Percentiles rank a stretch among this genome's conserved stretches.
Evolutionary conservation across 495 filamentous ascomycete species (phyloP).

Genomic region (Annulohypoxylon bovei): DNA sequence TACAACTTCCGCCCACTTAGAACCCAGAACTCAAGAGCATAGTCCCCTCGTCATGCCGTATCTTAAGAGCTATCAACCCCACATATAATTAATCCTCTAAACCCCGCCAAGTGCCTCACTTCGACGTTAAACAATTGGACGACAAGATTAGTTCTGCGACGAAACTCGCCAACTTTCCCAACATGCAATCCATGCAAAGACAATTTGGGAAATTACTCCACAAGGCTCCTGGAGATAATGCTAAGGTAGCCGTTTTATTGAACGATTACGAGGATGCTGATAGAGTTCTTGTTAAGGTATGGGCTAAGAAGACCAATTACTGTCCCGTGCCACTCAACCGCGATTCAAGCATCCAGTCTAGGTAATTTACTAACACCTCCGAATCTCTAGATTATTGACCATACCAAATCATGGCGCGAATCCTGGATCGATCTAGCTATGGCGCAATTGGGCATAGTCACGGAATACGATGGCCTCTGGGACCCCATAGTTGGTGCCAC

Average conservation of each 20-base stretch:
- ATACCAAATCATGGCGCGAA: conserved; percentile 83
- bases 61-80: conserved; percentile 26
- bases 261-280: conserved; percentile 89
- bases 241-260: conserved; percentile 77
- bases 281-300: conserved; percentile 76
- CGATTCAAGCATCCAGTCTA: background rate
- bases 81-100: conserved; percentile 9
- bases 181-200: conserved; percentile 83
- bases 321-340: background rate
- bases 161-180: conserved; percentile 41
- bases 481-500: conserved; percentile 76
- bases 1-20: background rate
- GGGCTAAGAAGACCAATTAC: conserved; percentile 14
- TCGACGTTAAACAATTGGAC: conserved; percentile 6
- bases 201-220: conserved; percentile 77
- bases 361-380: background rate
- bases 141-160: background rate
- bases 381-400: conserved; percentile 77
- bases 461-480: conserved; percentile 82
- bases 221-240: conserved; percentile 76
- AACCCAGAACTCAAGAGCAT: background rate
- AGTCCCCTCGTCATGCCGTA: conserved; percentile 9
- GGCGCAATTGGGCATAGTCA: conserved; percentile 73
- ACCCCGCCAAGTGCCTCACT: conserved; percentile 12
- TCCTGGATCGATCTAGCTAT: conserved; percentile 80